These are phyloP conservation scores for Taphrina wiesneri DNA, from an alignment of 1,139 yeast species.

Conservation along the genomic window DNA sequence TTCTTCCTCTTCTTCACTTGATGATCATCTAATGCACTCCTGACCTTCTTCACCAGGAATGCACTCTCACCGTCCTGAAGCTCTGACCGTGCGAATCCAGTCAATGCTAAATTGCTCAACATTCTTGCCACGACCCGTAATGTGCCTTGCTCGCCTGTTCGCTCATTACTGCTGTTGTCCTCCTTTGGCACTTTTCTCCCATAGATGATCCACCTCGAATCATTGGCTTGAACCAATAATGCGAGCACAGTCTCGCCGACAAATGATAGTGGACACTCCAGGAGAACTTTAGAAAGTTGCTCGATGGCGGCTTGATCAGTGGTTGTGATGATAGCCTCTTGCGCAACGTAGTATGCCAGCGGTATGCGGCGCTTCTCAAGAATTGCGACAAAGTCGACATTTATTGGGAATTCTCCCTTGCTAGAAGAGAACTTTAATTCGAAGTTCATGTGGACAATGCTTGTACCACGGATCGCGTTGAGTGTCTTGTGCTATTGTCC, in stretches of 20 bases:
- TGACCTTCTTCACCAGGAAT: background rate
- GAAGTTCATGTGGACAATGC: conserved; percentile 9
- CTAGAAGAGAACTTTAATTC: conserved; percentile 14
- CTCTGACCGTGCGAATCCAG: background rate
- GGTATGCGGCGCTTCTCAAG: conserved; percentile 13
- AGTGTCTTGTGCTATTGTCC: too few species aligned
- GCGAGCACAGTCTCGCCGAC: conserved; percentile 15
- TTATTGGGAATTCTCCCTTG: conserved; percentile 18
- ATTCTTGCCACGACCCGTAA: background rate
- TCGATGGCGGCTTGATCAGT: conserved; percentile 23
- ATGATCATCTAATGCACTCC: conserved; percentile 14
- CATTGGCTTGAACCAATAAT: conserved; percentile 20
- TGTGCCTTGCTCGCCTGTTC: background rate
- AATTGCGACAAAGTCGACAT: conserved; percentile 4
- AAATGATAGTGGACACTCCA: background rate
- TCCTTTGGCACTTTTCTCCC: background rate
- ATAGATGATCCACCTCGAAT: conserved; percentile 22
- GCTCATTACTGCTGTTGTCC: background rate
- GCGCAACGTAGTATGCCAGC: conserved; percentile 3
- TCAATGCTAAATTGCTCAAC: background rate
- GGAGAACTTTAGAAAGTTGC: background rate
- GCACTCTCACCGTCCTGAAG: background rate
- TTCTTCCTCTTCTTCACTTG: conserved; percentile 9
- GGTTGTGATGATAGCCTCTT: conserved; percentile 5
- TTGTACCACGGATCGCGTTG: background rate